These are phyloP conservation scores for Blastobotrys persicus DNA, from an alignment of 1,139 yeast genomes.

Conservation along the genomic window DNA sequence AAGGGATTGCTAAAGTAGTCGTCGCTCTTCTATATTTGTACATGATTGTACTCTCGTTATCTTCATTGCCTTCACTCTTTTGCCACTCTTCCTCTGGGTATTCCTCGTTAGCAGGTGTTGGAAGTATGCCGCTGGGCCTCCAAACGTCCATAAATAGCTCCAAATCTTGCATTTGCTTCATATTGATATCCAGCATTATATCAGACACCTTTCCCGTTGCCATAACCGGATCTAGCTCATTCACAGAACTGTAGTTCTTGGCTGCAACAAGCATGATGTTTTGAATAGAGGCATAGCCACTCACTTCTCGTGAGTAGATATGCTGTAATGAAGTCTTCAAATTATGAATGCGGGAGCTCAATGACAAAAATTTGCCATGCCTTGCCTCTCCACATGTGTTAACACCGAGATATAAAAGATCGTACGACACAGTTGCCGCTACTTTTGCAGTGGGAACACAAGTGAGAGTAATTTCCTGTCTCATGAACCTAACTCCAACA, in stretches of 20 bases:
- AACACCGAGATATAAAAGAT: conserved; percentile 58
- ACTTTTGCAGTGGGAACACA: conserved; percentile 95
- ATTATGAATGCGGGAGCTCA: conserved; percentile 48
- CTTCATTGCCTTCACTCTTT: neutral
- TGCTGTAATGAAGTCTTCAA: conserved; percentile 78
- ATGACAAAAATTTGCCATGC: conserved; percentile 40
- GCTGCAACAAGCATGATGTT: conserved; percentile 44
- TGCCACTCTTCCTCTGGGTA: neutral
- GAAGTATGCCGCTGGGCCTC: conserved; percentile 47
- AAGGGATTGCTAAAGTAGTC: conserved; percentile 66
- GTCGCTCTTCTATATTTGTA: conserved; percentile 59
- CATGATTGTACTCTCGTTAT: conserved; percentile 38
- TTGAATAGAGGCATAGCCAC: conserved; percentile 69
- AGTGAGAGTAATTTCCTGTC: conserved; percentile 72
- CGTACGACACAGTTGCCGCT: conserved; percentile 75
- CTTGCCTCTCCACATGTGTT: conserved; percentile 48
- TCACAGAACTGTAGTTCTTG: conserved; percentile 27
- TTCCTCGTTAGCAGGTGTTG: conserved; percentile 1
- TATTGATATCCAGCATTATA: conserved; percentile 62
- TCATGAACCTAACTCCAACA: conserved; percentile 61
- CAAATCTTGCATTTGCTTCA: conserved; percentile 84
- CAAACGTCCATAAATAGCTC: conserved; percentile 83
- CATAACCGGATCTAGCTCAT: conserved; percentile 25
- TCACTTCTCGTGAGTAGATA: conserved; percentile 82
- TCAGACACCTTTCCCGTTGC: conserved; percentile 56